These are phyloP conservation scores for Penicillium sp. DNA, from an alignment of 2,329 filamentous ascomycete genomes.

Conservation along the genomic window DNA sequence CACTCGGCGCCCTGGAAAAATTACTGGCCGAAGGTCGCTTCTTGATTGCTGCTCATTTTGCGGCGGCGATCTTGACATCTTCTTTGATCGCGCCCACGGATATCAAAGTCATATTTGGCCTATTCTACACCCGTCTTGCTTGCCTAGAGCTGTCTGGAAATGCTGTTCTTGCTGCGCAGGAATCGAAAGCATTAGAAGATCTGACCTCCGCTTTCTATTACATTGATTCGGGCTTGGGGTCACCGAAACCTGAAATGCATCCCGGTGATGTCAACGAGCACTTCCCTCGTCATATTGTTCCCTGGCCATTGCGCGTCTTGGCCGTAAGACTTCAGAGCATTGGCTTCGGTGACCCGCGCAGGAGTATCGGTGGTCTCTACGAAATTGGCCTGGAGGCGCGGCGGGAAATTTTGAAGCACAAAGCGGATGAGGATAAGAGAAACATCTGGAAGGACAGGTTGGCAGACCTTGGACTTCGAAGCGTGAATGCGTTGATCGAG, in stretches of 20 bases:
- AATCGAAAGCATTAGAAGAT: slow-evolving; percentile 59
- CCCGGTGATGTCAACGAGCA: slow-evolving; percentile 56
- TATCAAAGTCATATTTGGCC: slow-evolving; percentile 61
- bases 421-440: slow-evolving; percentile 49
- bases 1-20: slow-evolving; percentile 49
- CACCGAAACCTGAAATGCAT: slow-evolving; percentile 44
- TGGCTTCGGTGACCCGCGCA: slow-evolving; percentile 74
- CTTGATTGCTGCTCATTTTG: slow-evolving; percentile 61
- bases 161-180: slow-evolving; percentile 60
- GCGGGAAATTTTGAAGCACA: slow-evolving; percentile 50
- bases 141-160: slow-evolving; percentile 75
- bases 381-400: slow-evolving; percentile 77
- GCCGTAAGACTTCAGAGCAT: slow-evolving; percentile 78
- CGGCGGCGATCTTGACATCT: slow-evolving; percentile 40
- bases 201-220: slow-evolving; percentile 53
- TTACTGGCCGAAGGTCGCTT: slow-evolving; percentile 72
- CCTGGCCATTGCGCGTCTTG: slow-evolving; percentile 80
- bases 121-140: slow-evolving; percentile 75
- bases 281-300: slow-evolving; percentile 67
- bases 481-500: slow-evolving; percentile 49
- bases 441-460: slow-evolving; percentile 67
- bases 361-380: slow-evolving; percentile 85
- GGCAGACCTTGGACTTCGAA: slow-evolving; percentile 63
- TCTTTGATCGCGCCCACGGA: slow-evolving; percentile 46
- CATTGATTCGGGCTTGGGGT: slow-evolving; percentile 27